These are phyloP conservation scores for Heimioporus sp. DNA, from an alignment of 768 basidiomycete species.

Conservation along the genomic window DNA sequence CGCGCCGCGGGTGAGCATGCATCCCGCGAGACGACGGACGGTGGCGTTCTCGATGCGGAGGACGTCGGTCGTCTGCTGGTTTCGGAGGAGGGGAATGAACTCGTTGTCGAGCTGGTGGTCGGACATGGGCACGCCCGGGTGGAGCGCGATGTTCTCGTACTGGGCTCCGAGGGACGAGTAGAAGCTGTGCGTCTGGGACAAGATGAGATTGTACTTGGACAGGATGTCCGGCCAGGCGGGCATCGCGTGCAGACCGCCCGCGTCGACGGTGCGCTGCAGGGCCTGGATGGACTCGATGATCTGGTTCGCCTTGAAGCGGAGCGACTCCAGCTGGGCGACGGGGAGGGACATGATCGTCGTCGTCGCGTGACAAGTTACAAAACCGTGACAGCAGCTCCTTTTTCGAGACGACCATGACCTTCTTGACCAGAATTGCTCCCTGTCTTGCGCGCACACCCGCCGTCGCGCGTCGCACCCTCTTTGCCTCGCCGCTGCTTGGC, in stretches of 20 bases:
- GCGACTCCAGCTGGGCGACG: no score
- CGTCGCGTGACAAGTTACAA: slow-evolving; percentile 13
- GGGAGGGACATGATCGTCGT: no score
- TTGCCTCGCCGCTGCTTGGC: slow-evolving; percentile 18
- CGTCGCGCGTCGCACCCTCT: slow-evolving; percentile 26
- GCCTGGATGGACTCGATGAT: slow-evolving; percentile 72
- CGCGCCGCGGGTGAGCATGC: slow-evolving; percentile 59
- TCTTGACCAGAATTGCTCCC: slow-evolving; percentile 5
- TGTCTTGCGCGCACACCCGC: neutral
- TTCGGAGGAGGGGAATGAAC: slow-evolving; percentile 71
- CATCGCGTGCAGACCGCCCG: no score
- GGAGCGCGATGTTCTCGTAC: slow-evolving; percentile 60
- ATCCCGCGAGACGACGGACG: slow-evolving; percentile 65
- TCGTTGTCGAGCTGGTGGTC: slow-evolving; percentile 72
- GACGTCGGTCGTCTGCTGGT: slow-evolving; percentile 78
- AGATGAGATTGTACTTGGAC: slow-evolving; percentile 80
- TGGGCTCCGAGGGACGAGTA: slow-evolving; percentile 49
- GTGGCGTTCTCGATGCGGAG: slow-evolving; percentile 67
- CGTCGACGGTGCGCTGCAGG: no score
- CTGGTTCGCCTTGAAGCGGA: slow-evolving; percentile 39
- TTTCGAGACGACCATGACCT: neutral
- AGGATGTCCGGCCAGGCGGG: slow-evolving; percentile 28
- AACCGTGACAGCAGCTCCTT: slow-evolving; percentile 13
- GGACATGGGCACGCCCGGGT: slow-evolving; percentile 55
- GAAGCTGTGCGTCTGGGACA: slow-evolving; percentile 80